These are phyloP conservation scores for Apiotrichum veenhuisii DNA, from an alignment of 1,284 basidiomycete genomes.

Conservation along the genomic window DNA sequence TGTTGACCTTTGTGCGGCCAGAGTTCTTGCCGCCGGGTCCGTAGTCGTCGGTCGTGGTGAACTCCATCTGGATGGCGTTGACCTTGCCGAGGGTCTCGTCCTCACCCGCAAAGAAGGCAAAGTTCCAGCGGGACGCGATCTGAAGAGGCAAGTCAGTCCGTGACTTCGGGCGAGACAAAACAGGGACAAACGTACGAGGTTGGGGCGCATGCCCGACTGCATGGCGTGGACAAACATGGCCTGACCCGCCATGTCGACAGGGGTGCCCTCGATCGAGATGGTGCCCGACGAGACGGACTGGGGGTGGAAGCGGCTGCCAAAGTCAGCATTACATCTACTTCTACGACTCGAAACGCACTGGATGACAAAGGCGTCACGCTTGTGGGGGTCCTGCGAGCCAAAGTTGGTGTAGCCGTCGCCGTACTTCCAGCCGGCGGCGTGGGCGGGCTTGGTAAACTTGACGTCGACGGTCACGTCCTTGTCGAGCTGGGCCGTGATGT, in stretches of 20 bases:
- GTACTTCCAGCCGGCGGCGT: conserved; percentile 84
- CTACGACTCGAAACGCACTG: conserved; percentile 53
- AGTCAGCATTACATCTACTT: not conserved
- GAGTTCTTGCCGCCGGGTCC: conserved; percentile 70
- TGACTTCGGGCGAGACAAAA: not conserved
- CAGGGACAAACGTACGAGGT: conserved; percentile 56
- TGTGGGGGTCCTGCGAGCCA: conserved; percentile 53
- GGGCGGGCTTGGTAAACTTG: conserved; percentile 64
- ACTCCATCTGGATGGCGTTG: conserved; percentile 92
- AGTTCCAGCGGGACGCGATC: conserved; percentile 92
- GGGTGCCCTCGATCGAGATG: conserved; percentile 67
- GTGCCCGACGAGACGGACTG: conserved; percentile 64
- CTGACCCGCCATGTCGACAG: conserved; percentile 65
- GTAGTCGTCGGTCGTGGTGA: conserved; percentile 74
- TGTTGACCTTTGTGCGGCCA: conserved; percentile 74
- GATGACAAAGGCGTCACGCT: conserved; percentile 80
- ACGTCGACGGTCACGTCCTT: conserved; percentile 77
- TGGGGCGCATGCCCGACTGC: conserved; percentile 90
- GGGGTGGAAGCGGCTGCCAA: conserved; percentile 74
- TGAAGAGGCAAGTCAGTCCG: conserved; percentile 11
- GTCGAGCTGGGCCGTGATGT: conserved; percentile 73
- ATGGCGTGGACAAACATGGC: conserved; percentile 95
- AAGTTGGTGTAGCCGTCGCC: conserved; percentile 89
- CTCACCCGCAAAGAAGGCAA: conserved; percentile 73
- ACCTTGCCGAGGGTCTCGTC: conserved; percentile 63